Base-by-base conservation (phyloP, 805 yeast genomes). In the Candida jianshihensis region DNA sequence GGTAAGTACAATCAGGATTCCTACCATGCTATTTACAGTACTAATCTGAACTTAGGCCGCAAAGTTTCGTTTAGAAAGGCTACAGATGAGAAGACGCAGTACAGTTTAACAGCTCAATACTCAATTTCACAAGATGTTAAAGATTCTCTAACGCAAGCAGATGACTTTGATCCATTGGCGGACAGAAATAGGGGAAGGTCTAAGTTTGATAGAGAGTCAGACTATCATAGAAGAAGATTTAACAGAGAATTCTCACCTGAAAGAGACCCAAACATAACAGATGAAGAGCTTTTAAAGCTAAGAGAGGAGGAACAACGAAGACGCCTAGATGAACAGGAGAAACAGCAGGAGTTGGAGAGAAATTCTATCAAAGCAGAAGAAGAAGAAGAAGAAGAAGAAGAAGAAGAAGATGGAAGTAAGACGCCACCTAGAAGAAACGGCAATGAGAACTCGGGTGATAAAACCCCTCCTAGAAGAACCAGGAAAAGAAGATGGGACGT, bases 151-250 rank as follows among this genome's bases (percentile, higher is more conserved):
- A 59, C 55, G 30, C 46, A 44, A 12, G 57, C 42, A 16, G 19
- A 29, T 37, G 14, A 53, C 12, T 40, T 40, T 11, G 71, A 65
- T 36, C 59, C 48, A 11, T 41, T 54, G 38, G 40, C 35, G 19
- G 46, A 59, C 15, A 48, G 51, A 31, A 46, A 48, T 30, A 41
- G 50, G 15, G 39, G 44, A 6, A 53, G 57, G 35, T 47, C 60
- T 1, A 47, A 58, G 19, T 54, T 46, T 26, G 58, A 60, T 4
- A 58, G 66, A 15, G 77, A 70, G 45, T 59, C 62, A 31, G 71
- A 65, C 5, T 78, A 75, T 49, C 78, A 73, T 33, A 62, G 56
- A 40, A 62, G 66, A 40, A 46, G 66, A 20, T 54, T 55, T 19
- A 54, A 58, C 26, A 40, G 64, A 20, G 51, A 42, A 19, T 38